phyloP scores from a whole-genome alignment of 495 filamentous ascomycete genomes.

The Podospora conica region DNA sequence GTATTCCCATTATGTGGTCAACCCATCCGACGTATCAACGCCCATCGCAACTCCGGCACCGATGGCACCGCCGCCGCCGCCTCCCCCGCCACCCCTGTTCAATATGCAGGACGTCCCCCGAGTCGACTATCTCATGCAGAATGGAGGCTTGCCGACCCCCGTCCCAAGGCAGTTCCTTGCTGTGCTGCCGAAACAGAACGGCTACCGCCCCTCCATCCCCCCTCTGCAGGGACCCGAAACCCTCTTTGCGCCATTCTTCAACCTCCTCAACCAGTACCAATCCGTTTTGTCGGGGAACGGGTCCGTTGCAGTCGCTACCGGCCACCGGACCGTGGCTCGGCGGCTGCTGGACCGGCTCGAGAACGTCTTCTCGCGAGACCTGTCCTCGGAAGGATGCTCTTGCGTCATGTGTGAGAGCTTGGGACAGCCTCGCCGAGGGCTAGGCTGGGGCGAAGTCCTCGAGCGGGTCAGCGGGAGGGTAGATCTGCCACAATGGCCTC shows the following conservation, averaged over 20 bases:
- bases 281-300: slow-evolving; percentile 75
- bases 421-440: slow-evolving; percentile 54
- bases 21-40: slow-evolving; percentile 31
- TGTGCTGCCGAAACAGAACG: slow-evolving; percentile 43
- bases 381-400: slow-evolving; percentile 71
- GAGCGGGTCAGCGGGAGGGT: slow-evolving; percentile 85
- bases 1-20: slow-evolving; percentile 13
- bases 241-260: slow-evolving; percentile 73
- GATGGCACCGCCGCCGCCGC: slow-evolving; percentile 57
- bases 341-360: slow-evolving; percentile 88
- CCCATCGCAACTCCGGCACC: slow-evolving; percentile 32
- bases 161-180: slow-evolving; percentile 63
- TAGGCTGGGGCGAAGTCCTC: slow-evolving; percentile 96
- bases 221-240: slow-evolving; percentile 53
- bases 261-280: slow-evolving; percentile 77
- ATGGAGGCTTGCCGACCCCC: slow-evolving; percentile 66
- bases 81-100: slow-evolving; percentile 73
- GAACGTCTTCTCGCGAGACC: slow-evolving; percentile 85
- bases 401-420: slow-evolving; percentile 66
- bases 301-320: slow-evolving; percentile 90
- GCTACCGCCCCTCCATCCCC: slow-evolving; percentile 44
- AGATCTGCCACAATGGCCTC: slow-evolving; percentile 81
- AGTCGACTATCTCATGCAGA: slow-evolving; percentile 83
- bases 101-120: slow-evolving; percentile 57
- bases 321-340: slow-evolving; percentile 90